These are phyloP conservation scores for Graphilbum fragrans DNA, from an alignment of 2,329 filamentous ascomycete species.

Conservation along the genomic window DNA sequence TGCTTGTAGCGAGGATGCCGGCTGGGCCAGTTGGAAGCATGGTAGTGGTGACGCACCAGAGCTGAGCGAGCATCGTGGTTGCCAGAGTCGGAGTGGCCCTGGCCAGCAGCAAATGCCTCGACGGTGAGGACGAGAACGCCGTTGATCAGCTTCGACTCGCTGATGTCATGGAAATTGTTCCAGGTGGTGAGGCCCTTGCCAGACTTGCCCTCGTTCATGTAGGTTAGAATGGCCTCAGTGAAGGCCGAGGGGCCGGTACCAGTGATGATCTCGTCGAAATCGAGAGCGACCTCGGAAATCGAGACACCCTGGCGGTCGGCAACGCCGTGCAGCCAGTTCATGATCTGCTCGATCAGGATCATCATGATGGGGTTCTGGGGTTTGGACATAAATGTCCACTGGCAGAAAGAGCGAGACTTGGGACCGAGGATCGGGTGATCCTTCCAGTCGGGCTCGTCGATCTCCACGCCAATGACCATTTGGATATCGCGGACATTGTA, in stretches of 20 bases:
- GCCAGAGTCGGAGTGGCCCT: slow-evolving; percentile 61
- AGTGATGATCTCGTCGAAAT: slow-evolving; percentile 61
- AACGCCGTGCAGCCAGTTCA: slow-evolving; percentile 50
- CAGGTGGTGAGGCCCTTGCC: slow-evolving; percentile 38
- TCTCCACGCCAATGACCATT: slow-evolving; percentile 59
- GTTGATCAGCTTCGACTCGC: slow-evolving; percentile 52
- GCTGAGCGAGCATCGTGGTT: slow-evolving; percentile 55
- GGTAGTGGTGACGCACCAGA: slow-evolving; percentile 63
- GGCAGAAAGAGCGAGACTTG: slow-evolving; percentile 60
- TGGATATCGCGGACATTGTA: slow-evolving; percentile 54
- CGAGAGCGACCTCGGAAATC: slow-evolving; percentile 49
- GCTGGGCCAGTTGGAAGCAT: slow-evolving; percentile 60
- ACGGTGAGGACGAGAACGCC: slow-evolving; percentile 56
- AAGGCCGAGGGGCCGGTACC: slow-evolving; percentile 64
- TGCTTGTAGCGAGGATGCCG: slow-evolving; percentile 55
- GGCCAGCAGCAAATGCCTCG: slow-evolving; percentile 60
- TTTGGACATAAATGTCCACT: slow-evolving; percentile 65
- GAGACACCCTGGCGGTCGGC: slow-evolving; percentile 44
- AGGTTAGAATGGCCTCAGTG: slow-evolving; percentile 49
- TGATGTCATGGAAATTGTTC: slow-evolving; percentile 53
- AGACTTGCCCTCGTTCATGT: slow-evolving; percentile 41
- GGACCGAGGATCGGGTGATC: slow-evolving; percentile 53
- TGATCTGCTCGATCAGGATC: slow-evolving; percentile 54
- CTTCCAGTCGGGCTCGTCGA: slow-evolving; percentile 54
- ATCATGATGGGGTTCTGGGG: slow-evolving; percentile 57